Evolutionary conservation across 2,329 filamentous ascomycete genomes (phyloP).

Genomic region (Cladorrhinum sp.): DNA sequence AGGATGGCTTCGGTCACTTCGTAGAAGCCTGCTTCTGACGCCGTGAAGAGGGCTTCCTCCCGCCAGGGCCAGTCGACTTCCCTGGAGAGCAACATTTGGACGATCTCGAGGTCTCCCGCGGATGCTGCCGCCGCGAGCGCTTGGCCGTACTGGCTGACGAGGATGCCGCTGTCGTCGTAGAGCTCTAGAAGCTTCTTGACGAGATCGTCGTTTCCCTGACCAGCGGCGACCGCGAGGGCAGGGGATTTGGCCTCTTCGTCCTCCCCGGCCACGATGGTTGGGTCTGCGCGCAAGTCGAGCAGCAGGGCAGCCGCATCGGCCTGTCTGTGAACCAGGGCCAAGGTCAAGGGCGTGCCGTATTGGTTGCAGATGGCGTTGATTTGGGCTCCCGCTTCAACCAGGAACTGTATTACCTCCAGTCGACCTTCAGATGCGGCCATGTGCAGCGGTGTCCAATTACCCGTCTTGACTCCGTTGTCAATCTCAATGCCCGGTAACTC

Average conservation of each 20-base stretch:
- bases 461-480: neutral
- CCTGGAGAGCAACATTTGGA: no score
- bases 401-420: conserved; percentile 2
- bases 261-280: neutral
- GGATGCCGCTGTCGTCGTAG: neutral
- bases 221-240: neutral
- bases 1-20: no score
- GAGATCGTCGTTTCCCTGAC: neutral
- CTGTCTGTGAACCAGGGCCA: no score
- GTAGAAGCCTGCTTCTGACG: no score
- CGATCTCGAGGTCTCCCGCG: no score
- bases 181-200: neutral
- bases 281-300: neutral
- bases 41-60: no score
- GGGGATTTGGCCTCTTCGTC: neutral
- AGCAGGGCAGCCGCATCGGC: neutral
- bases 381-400: neutral
- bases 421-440: conserved; percentile 11
- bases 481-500: conserved; percentile 1
- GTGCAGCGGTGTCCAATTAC: conserved; percentile 11
- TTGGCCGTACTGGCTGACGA: neutral
- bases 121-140: neutral
- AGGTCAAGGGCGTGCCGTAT: no score
- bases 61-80: no score
- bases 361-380: conserved; percentile 6